Percentiles rank a stretch among this genome's conserved stretches.
phyloP scores from a whole-genome alignment of 208 protist species.

The Porcisia hertigi region DNA sequence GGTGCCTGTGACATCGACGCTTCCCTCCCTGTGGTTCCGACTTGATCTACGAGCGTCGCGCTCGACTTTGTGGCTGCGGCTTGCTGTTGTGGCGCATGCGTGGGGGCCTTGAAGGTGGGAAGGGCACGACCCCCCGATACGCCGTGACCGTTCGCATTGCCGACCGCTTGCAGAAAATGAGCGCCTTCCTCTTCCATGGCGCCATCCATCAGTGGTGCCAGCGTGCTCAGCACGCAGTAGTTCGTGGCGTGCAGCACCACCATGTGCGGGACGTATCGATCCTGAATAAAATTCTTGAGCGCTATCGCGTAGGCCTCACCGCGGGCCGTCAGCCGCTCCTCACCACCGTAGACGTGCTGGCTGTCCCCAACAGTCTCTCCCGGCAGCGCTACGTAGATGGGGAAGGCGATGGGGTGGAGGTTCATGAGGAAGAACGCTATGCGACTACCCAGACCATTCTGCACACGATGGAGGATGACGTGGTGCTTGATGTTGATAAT shows the following conservation, averaged over 20 bases:
- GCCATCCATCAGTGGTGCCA: conserved; percentile 61
- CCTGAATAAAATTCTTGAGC: conserved; percentile 78
- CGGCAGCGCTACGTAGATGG: conserved; percentile 83
- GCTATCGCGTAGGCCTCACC: conserved; percentile 68
- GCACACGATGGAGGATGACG: conserved; percentile 79
- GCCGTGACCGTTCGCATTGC: not conserved
- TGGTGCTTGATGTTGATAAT: conserved; percentile 91
- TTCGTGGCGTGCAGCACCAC: conserved; percentile 87
- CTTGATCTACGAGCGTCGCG: not conserved
- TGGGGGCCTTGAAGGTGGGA: not conserved
- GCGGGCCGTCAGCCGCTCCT: conserved; percentile 65
- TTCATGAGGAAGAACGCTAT: conserved; percentile 91
- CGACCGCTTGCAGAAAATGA: not conserved
- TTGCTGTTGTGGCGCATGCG: not conserved
- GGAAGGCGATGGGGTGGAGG: conserved; percentile 84
- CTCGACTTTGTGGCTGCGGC: not conserved
- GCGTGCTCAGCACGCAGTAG: conserved; percentile 64
- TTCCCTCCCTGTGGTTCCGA: not conserved
- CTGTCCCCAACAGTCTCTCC: conserved; percentile 77
- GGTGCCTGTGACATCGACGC: not conserved
- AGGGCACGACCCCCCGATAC: not conserved
- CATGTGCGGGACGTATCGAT: conserved; percentile 84
- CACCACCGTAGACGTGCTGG: conserved; percentile 74
- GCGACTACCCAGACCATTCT: conserved; percentile 68
- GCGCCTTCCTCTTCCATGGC: conserved; percentile 20